Conservation (phyloP, 305 asterid species). For the Fraxinus paxiana region DNA sequence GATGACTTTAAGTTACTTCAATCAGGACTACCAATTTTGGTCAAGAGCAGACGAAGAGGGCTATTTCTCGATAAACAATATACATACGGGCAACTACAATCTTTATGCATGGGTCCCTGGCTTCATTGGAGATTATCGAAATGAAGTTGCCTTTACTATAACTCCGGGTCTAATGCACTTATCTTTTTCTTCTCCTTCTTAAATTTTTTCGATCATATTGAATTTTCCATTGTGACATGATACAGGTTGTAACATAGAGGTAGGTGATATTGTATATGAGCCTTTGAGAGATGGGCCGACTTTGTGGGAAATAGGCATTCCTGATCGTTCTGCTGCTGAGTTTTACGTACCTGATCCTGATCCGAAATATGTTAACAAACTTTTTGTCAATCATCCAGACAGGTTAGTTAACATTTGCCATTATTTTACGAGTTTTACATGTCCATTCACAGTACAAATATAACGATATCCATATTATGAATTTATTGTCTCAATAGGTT, state of each 20-base stretch:
- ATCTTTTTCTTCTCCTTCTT: background rate
- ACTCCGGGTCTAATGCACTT: conserved; percentile 48
- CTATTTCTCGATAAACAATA: conserved; percentile 53
- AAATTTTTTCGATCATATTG: background rate
- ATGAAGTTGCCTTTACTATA: conserved; percentile 48
- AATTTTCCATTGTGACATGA: background rate
- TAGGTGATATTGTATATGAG: conserved; percentile 57
- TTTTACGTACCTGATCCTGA: conserved; percentile 81
- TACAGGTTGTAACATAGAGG: conserved; percentile 53
- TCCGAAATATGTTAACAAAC: conserved; percentile 61
- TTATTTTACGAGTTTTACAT: background rate
- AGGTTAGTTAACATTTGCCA: conserved; percentile 36
- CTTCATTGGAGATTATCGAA: conserved; percentile 71
- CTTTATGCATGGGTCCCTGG: conserved; percentile 90
- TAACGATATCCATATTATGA: background rate
- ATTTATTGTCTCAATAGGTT: conserved; percentile 40
- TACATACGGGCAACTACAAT: conserved; percentile 61
- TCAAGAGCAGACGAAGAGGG: conserved; percentile 62
- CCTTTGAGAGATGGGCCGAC: conserved; percentile 94
- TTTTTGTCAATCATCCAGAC: conserved; percentile 62
- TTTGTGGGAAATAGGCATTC: conserved; percentile 88
- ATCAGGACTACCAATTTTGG: conserved; percentile 90
- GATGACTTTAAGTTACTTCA: background rate
- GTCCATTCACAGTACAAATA: background rate
- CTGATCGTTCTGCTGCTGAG: conserved; percentile 89